Evolutionary conservation across 441 rosid genomes (phyloP), one percentile per base, ranked within the genome.

Genomic region (Jatropha multifida): DNA sequence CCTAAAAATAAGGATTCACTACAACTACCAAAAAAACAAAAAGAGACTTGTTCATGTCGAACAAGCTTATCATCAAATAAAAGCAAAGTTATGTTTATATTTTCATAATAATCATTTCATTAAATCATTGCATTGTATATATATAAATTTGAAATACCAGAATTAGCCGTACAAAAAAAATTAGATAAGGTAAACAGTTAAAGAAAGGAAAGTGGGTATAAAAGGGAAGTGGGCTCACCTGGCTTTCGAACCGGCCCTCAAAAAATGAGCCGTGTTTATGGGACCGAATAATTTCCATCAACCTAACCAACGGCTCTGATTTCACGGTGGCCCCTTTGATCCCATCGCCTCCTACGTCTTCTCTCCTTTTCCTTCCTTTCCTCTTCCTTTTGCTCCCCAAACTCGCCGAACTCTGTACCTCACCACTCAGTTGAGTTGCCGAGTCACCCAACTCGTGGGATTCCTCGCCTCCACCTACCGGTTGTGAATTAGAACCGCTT

Each of bases 391-490:
- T 74, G 73, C 73, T 80, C 55, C 81, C 76, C 71, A 81, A 80
- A 77, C 77, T 82, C 65, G 83, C 83, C 72, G 81, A 81, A 46
- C 88, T 87, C 77, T 83, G 84, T 27, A 80, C 84, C 41, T 83
- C 88, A 40, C 86, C 81, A 63, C 74, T 75, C 74, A 81, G 75
- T 79, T 81, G 80, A 65, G 80, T 80, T 69, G 68, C 83, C 81
- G 72, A 67, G 44, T 80, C 83, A 10, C 68, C 77, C 44, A 40
- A 4, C 37, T 67, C 72, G 4, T 59, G 40, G 46, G 69, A 76
- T 54, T 62, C 79, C 18, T 71, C 56, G 48, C 26, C 75, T 27
- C 11, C 71, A 23, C 5, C 46, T 15, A 52, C 13, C 55, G n/a
- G 17, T 72, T 37, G 51, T 62, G 65, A 58, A 49, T 54, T 69